These are phyloP conservation scores for Cylindrotheca closterium DNA, from an alignment of 108 stramenopile genomes.

Conservation along the genomic window DNA sequence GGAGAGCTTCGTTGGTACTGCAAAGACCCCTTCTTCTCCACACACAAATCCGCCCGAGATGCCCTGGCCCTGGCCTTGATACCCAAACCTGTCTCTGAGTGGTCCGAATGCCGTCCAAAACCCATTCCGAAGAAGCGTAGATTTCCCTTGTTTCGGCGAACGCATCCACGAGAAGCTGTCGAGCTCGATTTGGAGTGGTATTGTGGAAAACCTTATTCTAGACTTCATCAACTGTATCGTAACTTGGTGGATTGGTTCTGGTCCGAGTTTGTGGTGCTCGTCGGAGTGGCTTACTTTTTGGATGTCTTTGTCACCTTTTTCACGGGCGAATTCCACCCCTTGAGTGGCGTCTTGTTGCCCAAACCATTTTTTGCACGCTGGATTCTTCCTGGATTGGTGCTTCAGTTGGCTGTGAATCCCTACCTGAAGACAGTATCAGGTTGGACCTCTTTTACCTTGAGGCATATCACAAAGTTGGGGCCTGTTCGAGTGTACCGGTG, in stretches of 20 bases:
- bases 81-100: conserved; percentile 24
- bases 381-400: conserved; percentile 66
- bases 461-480: conserved; percentile 29
- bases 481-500: conserved; percentile 54
- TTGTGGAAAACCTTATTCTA: conserved; percentile 26
- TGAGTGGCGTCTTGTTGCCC: conserved; percentile 54
- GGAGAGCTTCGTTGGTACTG: conserved; percentile 35
- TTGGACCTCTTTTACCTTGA: conserved; percentile 9
- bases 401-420: conserved; percentile 79
- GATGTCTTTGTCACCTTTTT: conserved; percentile 84
- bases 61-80: conserved; percentile 11
- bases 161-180: conserved; percentile 3
- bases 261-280: conserved; percentile 40
- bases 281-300: conserved; percentile 57
- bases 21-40: conserved; percentile 15
- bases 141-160: conserved; percentile 12
- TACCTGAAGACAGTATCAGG: conserved; percentile 46
- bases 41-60: conserved; percentile 27
- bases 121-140: too few species aligned
- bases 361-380: conserved; percentile 64
- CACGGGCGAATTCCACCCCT: conserved; percentile 64
- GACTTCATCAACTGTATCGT: conserved; percentile 24
- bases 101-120: conserved; percentile 21
- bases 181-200: too few species aligned
- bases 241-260: conserved; percentile 36